These are phyloP conservation scores for Sugiyamaella boreocaroliniensis DNA, from an alignment of 805 yeast genomes.

Conservation along the genomic window DNA sequence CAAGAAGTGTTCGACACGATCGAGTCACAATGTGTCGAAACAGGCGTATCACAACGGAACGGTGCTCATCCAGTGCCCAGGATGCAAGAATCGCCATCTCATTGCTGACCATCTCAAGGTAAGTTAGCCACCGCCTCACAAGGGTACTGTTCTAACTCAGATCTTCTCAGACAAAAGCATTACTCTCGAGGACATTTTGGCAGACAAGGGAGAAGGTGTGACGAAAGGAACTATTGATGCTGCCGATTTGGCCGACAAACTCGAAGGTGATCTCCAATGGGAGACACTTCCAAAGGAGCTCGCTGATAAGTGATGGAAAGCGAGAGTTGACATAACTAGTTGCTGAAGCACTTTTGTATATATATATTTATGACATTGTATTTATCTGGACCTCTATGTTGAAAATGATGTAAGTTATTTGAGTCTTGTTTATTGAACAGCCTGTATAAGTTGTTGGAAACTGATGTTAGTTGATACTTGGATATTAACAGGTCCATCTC, in stretches of 20 bases:
- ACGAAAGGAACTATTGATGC: slow-evolving; percentile 60
- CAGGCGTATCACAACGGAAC: slow-evolving; percentile 87
- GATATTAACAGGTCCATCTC: slow-evolving; percentile 13
- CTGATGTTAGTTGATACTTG: background rate
- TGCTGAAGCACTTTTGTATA: background rate
- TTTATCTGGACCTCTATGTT: too few relatives aligned
- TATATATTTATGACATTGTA: too few relatives aligned
- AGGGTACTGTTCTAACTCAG: slow-evolving; percentile 9
- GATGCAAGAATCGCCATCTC: slow-evolving; percentile 79
- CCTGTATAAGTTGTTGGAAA: too few relatives aligned
- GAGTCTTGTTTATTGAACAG: too few relatives aligned
- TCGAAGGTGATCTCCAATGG: slow-evolving; percentile 24
- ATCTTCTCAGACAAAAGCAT: slow-evolving; percentile 74
- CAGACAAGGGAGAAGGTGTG: slow-evolving; percentile 69
- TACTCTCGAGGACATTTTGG: slow-evolving; percentile 73
- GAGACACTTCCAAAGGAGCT: slow-evolving; percentile 20
- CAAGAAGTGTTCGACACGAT: slow-evolving; percentile 74
- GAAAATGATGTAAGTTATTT: too few relatives aligned
- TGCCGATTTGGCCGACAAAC: slow-evolving; percentile 10
- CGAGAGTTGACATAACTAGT: background rate
- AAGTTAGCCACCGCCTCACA: slow-evolving; percentile 15
- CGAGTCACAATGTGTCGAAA: slow-evolving; percentile 84
- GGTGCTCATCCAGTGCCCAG: slow-evolving; percentile 85
- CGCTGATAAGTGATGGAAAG: slow-evolving; percentile 2
- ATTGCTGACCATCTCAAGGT: slow-evolving; percentile 79